Evolutionary conservation across 2,329 filamentous ascomycete genomes (phyloP), one percentile per base, ranked within the genome.

Genomic region (Scolecobasidium constrictum): DNA sequence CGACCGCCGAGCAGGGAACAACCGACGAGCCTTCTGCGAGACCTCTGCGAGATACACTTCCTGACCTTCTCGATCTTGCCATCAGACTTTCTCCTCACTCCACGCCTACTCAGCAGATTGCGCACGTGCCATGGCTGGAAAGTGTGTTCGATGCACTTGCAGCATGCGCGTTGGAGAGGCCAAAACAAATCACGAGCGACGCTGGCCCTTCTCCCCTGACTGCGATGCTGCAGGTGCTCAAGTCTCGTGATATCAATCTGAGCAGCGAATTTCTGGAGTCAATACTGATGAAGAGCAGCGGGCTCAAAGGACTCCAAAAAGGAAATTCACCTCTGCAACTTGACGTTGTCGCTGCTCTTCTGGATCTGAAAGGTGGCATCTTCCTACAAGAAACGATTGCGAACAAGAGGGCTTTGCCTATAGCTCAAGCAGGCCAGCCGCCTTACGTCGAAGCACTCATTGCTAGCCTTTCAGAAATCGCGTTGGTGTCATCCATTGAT

Each of bases 51-150:
- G 18, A 20, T 12, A 31, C 12, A 4, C n/a, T 43, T 12, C 42
- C 42, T 26, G 19, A 15, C 4, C 46, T 71, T 13, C 52, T 69
- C 4, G 59, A 66, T 35, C 47, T 69, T 28, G 58, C 60, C 4
- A 55, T 69, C 6, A 59, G 63, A 26, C 61, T 57, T 21, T 61
- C 59, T 4, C 57, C 62, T 18, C 58, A 57, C 3, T 57, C 56
- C 15, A 67, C 61, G 3, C 60, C 62, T 6, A 63, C 60, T 43
- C 57, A 59, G 44, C 61, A 57, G 17, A 49, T 58, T 7, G 52
- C 57, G 5, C 66, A 69, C 46, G 55, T 53, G 31, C 59, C 66
- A 3, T 71, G 67, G 67, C 53, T 68, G 7, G 63, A 69, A 40
- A 52, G 55, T 11, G 51, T 63, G 6, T 63, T 68, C 38, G 44